Base-by-base conservation (phyloP, 2,329 filamentous ascomycete genomes). In the Pseudogymnoascus sp. region DNA sequence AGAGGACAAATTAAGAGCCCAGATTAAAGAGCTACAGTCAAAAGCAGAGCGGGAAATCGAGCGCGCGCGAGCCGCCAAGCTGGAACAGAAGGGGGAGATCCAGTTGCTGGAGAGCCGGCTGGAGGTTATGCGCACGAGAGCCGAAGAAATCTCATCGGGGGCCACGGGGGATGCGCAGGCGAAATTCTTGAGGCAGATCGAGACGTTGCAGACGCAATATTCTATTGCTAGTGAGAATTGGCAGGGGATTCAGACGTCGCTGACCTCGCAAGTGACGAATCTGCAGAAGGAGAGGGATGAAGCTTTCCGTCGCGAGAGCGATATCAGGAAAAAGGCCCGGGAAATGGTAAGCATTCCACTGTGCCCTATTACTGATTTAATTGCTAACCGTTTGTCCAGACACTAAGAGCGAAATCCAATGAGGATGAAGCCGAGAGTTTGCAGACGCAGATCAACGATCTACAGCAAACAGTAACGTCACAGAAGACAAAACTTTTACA, bases 151-250 rank as follows among this genome's bases (percentile, higher is more conserved):
- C 0, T 92, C 92, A 1, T 93, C 92, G 2, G 89, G 90, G 14
- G 86, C 86, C 13, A 86, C 86, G 5, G 90, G 92, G 13, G 91
- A 96, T 72, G 86, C 89, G 0, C 92, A 96, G 70, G 90, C 90
- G 47, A 97, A 97, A 74, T 80, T 97, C 42, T 80, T 97, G 47
- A 86, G 95, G 42, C 96, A 99, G 75, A 89, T 99, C 62, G 95
- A 99, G 77, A 97, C 91, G 0, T 78, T 99, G 38, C 95, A 99
- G 75, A 95, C 90, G 6, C 96, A 99, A 74, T 96, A 99, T 75
- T 87, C 92, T 0, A 87, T 96, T 62, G 95, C 95, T 1, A 95
- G 91, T 68, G 91, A 96, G 72, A 99, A 99, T 70, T 99, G 96
- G 95, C 93, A 97, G 72, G 91, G 92, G 0, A 96, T 99, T 66